Evolutionary conservation across 2,329 filamentous ascomycete genomes (phyloP).

Genomic region (Aspergillus felis): DNA sequence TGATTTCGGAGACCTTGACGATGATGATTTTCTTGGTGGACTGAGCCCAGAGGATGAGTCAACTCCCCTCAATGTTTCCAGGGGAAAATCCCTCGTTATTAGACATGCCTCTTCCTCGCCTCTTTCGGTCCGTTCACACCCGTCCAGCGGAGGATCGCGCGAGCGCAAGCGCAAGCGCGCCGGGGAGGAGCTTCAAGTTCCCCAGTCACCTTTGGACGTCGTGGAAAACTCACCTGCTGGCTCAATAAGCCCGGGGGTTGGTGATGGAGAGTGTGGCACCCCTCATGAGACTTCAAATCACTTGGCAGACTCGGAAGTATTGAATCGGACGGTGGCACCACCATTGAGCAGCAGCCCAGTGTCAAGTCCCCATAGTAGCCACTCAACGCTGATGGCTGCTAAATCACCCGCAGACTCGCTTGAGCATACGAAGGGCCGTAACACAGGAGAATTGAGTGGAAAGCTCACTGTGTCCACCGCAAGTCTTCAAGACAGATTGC

Average conservation of each 20-base stretch:
- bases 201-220: constrained; percentile 19
- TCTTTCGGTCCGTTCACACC: constrained; percentile 22
- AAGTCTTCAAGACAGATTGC: constrained; percentile 31
- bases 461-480: constrained; percentile 29
- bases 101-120: constrained; percentile 18
- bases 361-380: constrained; percentile 15
- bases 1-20: constrained; percentile 26
- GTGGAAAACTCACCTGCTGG: constrained; percentile 17
- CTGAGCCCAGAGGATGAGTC: constrained; percentile 44
- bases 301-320: constrained; percentile 16
- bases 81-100: constrained; percentile 28
- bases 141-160: constrained; percentile 27
- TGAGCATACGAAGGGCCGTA: not conserved
- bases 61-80: constrained; percentile 38
- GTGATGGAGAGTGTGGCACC: not conserved
- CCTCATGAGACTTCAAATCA: constrained; percentile 10
- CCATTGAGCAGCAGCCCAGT: constrained; percentile 35
- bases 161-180: constrained; percentile 40
- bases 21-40: constrained; percentile 42
- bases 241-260: constrained; percentile 9
- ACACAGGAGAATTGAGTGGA: constrained; percentile 6
- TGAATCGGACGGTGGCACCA: constrained; percentile 36
- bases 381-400: constrained; percentile 3
- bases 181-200: constrained; percentile 25
- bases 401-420: not conserved